These are phyloP conservation scores for Gamsiella multidivaricata DNA, from an alignment of 192 early-diverging fungal species.

Conservation along the genomic window DNA sequence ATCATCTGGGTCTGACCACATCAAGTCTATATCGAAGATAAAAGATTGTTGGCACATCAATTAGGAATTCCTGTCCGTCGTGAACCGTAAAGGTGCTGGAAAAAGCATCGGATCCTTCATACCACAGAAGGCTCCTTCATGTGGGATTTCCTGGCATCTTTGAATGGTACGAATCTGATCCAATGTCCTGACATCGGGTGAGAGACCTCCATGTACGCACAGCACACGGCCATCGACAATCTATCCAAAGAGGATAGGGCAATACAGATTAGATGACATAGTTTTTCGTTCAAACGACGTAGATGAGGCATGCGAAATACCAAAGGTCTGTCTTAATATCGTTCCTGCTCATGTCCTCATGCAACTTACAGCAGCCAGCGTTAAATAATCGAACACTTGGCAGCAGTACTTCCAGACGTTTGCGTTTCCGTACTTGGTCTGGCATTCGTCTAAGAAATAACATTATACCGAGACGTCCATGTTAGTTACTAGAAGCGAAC, in stretches of 20 bases:
- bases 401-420: conserved; percentile 98
- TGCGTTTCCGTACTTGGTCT: conserved; percentile 93
- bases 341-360: no score
- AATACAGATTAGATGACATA: conserved; percentile 3
- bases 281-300: no score
- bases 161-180: conserved; percentile 97
- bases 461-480: not conserved
- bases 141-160: conserved; percentile 93
- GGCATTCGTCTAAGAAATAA: conserved; percentile 84
- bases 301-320: no score
- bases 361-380: conserved; percentile 88
- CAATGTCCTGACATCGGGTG: conserved; percentile 91
- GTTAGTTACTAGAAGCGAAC: no score
- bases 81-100: no score
- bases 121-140: conserved; percentile 92
- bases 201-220: conserved; percentile 94
- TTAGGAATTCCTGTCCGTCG: no score
- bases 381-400: conserved; percentile 92
- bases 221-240: conserved; percentile 94
- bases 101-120: conserved; percentile 5
- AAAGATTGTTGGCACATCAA: conserved; percentile 5
- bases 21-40: conserved; percentile 73
- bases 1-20: conserved; percentile 98
- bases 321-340: no score
- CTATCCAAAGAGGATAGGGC: conserved; percentile 53